Percentiles rank a stretch among this genome's conserved stretches.
Conservation (phyloP, 2,329 filamentous ascomycete genomes). For the Curvularia sp. region DNA sequence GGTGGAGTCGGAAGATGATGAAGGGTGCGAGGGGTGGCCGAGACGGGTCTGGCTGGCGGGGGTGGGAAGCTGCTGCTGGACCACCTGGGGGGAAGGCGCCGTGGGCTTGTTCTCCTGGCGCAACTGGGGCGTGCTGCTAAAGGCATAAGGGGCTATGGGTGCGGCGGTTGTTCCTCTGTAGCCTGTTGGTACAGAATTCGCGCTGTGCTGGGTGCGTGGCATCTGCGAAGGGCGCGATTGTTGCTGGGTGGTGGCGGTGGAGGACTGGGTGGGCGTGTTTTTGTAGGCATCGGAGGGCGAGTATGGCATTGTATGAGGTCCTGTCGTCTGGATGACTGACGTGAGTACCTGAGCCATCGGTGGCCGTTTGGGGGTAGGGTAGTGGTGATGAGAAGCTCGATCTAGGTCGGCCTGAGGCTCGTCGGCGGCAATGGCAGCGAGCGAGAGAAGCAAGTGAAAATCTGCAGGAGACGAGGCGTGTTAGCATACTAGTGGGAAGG, state of each 20-base stretch:
- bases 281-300: constrained; percentile 58
- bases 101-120: constrained; percentile 63
- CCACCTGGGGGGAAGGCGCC: constrained; percentile 56
- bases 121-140: constrained; percentile 61
- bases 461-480: constrained; percentile 22
- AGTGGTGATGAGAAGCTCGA: constrained; percentile 23
- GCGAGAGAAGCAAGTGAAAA: constrained; percentile 22
- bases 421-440: constrained; percentile 26
- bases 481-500: constrained; percentile 27
- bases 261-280: constrained; percentile 45
- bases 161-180: constrained; percentile 53
- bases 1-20: constrained; percentile 53
- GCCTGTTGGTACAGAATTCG: constrained; percentile 46
- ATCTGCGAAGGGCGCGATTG: constrained; percentile 52
- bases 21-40: constrained; percentile 49
- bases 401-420: constrained; percentile 25
- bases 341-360: constrained; percentile 57
- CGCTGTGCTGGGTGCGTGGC: constrained; percentile 54
- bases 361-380: constrained; percentile 31
- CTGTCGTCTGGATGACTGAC: constrained; percentile 55
- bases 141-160: constrained; percentile 59
- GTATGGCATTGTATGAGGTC: constrained; percentile 60
- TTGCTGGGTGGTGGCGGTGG: constrained; percentile 32
- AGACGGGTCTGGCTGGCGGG: constrained; percentile 36
- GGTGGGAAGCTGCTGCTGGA: constrained; percentile 36